These are phyloP conservation scores for Phellopilus nigrolimitatus DNA, from an alignment of 1,284 basidiomycete genomes.

Conservation along the genomic window DNA sequence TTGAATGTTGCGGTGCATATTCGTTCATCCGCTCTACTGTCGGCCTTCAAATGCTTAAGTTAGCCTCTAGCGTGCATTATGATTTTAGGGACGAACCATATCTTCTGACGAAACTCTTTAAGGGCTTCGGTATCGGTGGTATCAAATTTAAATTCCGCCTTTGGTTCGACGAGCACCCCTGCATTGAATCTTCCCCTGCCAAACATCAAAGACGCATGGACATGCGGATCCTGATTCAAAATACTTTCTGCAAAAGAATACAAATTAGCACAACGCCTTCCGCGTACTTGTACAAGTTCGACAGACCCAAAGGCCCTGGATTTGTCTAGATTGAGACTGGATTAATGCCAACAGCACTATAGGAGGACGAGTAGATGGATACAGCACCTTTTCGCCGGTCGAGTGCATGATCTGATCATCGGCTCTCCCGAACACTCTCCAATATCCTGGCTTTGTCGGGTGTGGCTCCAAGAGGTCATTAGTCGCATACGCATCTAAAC, in stretches of 20 bases:
- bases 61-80: background rate
- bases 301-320: conserved; percentile 37
- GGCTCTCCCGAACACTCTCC: conserved; percentile 40
- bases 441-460: conserved; percentile 39
- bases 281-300: background rate
- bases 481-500: conserved; percentile 32
- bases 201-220: conserved; percentile 34
- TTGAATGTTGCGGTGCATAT: conserved; percentile 28
- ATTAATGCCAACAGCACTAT: too few relatives aligned
- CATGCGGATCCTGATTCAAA: conserved; percentile 32
- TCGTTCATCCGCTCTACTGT: conserved; percentile 26
- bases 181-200: conserved; percentile 39
- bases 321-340: conserved; percentile 31
- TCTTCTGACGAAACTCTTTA: conserved; percentile 5
- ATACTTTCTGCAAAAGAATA: conserved; percentile 32
- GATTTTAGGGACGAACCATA: conserved; percentile 5
- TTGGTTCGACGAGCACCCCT: conserved; percentile 40
- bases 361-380: background rate
- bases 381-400: conserved; percentile 46
- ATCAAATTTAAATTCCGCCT: conserved; percentile 14
- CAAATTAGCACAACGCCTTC: background rate
- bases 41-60: conserved; percentile 19
- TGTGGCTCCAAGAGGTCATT: conserved; percentile 42
- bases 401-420: conserved; percentile 51
- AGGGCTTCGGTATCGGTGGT: background rate